Evolutionary conservation across 495 filamentous ascomycete genomes (phyloP).

Genomic region (Chlorociboria aeruginascens): DNA sequence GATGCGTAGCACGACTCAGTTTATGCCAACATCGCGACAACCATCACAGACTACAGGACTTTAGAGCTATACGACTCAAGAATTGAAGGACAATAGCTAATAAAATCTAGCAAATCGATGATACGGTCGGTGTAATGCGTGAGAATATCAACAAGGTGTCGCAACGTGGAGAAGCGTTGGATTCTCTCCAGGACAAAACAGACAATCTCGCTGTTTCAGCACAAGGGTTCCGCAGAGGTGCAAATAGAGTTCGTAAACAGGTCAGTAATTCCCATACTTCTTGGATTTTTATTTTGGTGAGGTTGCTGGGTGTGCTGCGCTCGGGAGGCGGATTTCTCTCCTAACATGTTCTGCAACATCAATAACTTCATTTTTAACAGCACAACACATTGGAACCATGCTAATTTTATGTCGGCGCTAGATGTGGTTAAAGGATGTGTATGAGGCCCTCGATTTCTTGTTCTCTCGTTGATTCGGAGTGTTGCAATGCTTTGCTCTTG

Average conservation of each 20-base stretch:
- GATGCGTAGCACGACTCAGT: too few species aligned
- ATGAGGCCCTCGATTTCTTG: too few species aligned
- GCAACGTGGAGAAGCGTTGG: slow-evolving; percentile 81
- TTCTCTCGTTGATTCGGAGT: too few species aligned
- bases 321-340: too few species aligned
- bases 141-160: slow-evolving; percentile 91
- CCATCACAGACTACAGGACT: background rate
- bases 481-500: too few species aligned
- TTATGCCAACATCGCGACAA: background rate
- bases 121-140: slow-evolving; percentile 83
- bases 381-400: too few species aligned
- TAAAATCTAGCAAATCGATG: slow-evolving; percentile 76
- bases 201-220: slow-evolving; percentile 83
- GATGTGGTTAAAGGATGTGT: too few species aligned
- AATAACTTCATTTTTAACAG: too few species aligned
- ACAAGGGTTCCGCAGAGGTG: slow-evolving; percentile 87
- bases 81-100: background rate
- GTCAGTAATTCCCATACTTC: too few species aligned
- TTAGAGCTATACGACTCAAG: background rate
- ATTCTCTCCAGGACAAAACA: slow-evolving; percentile 89
- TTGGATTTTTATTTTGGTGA: background rate
- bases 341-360: too few species aligned
- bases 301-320: too few species aligned
- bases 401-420: too few species aligned
- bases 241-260: slow-evolving; percentile 88